Evolutionary conservation across 108 stramenopile genomes (phyloP), one percentile per base, ranked within the genome.

Genomic region (Stephanodiscus triporus): DNA sequence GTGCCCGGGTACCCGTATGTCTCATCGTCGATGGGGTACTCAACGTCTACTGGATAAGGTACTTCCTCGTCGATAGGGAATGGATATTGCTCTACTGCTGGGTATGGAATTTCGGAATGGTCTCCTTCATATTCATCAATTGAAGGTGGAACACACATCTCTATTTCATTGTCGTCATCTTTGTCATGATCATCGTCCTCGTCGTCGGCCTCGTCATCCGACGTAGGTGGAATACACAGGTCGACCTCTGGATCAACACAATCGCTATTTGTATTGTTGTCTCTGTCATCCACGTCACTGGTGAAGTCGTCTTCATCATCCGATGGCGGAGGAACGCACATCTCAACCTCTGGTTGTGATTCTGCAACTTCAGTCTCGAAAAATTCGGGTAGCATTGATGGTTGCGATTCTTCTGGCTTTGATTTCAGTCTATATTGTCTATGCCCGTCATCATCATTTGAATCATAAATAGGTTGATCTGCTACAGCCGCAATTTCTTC

Each of bases 1-100:
- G 65, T 68, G 50, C 63, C 58, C 9, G 77, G 81, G 56, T 82
- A 82, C 9, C 70, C 71, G 45, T 73, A 62, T 32, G 49, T 42
- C 53, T 77, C 64, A 24, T 74, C n/a, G n/a, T n/a, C 67, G 1
- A 68, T 50, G 34, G 75, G 75, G 72, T 82, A 80, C 43, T 72
- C 76, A 9, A 75, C 76, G 58, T 81, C 67, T 6, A 73, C 77
- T 34, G 77, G 72, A 40, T 74, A 74, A 4, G 67, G 54, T 20
- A 68, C 32, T 38, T 26, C 64, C 23, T 59, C 69, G 37, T 65
- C 65, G 13, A 32, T 9, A 37, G 59, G 45, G 57, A 32, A 16
- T 4, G 77, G 65, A 29, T 73, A 71, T 56, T 68, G 72, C 37
- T 26, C 72, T 36, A n/a, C n/a, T n/a, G n/a, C n/a, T n/a, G n/a